Evolutionary conservation across 78 protist genomes (phyloP), one percentile per base, ranked within the genome.

Genomic region (Dictyostelium purpureum): DNA sequence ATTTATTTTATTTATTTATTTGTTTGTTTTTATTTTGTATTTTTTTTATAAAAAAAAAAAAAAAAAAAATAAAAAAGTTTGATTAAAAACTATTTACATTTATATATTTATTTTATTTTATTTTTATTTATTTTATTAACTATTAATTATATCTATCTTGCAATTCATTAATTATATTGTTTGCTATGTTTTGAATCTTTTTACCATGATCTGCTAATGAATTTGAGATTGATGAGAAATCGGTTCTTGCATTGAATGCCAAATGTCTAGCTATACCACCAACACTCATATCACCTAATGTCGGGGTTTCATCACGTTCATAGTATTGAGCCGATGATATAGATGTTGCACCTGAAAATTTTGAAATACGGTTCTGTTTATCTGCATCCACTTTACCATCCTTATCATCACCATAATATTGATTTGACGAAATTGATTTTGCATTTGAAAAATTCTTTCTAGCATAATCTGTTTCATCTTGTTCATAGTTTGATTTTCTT

Each of bases 281-380:
- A 1, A 77, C 88, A 38, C 47, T 31, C 40, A 42, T 33, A 37
- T 67, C 76, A 42, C 65, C 9, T 16, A 51, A 33, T 35, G 33
- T 33, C 18, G 52, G 43, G 18, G 56, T 51, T 78, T 90, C 94
- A 75, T 79, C 88, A 24, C 94, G 56, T 12, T 66, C 88, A 81
- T 90, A 90, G 51, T 90, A 90, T 61, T 81, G 81, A 21, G 94
- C 94, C n/a, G 80, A 66, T 37, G 94, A 90, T 16, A 90, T 90
- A 3, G 89, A 79, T 26, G 83, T 79, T 12, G 94, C 87, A 31
- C 87, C 67, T 26, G 66, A 51, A 38, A 90, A 79, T 70, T 77
- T 38, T 11, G 80, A 54, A n/a, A 90, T 11, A 37, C 89, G 52
- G 35, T 61, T 70, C 47, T 75, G 79, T 66, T 71, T 90, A n/a